Conservation (phyloP, 2,329 filamentous ascomycete genomes). For the Colletotrichum aenigma region DNA sequence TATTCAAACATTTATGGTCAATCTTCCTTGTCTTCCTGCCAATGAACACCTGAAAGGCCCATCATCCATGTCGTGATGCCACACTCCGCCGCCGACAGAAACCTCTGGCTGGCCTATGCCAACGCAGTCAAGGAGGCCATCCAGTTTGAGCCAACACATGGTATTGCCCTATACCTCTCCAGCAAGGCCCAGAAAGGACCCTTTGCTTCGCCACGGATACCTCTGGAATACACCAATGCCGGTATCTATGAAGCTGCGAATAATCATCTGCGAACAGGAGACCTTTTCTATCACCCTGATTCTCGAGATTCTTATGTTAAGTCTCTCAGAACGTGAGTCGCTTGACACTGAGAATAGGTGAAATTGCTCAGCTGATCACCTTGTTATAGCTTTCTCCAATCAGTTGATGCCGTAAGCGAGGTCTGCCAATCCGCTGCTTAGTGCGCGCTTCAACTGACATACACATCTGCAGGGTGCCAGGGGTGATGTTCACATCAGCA, state of each 20-base stretch:
- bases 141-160: neutral
- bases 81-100: neutral
- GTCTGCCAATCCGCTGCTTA: neutral
- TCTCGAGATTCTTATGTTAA: neutral
- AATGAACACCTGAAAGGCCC: neutral
- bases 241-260: neutral
- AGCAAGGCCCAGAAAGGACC: neutral
- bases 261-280: neutral
- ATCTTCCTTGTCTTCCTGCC: neutral
- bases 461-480: neutral
- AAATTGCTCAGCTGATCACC: neutral
- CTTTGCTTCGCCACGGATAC: neutral
- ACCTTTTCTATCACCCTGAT: neutral
- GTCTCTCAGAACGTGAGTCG: neutral
- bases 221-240: neutral
- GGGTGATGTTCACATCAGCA: neutral
- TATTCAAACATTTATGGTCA: neutral
- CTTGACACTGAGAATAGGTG: neutral
- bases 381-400: neutral
- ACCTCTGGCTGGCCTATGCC: neutral
- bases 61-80: neutral
- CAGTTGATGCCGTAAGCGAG: neutral
- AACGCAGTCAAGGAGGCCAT: neutral
- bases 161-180: neutral
- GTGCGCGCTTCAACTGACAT: neutral